These are phyloP conservation scores for Rhamnella rubrinervis DNA, from an alignment of 331 rosid genomes.

Conservation along the genomic window DNA sequence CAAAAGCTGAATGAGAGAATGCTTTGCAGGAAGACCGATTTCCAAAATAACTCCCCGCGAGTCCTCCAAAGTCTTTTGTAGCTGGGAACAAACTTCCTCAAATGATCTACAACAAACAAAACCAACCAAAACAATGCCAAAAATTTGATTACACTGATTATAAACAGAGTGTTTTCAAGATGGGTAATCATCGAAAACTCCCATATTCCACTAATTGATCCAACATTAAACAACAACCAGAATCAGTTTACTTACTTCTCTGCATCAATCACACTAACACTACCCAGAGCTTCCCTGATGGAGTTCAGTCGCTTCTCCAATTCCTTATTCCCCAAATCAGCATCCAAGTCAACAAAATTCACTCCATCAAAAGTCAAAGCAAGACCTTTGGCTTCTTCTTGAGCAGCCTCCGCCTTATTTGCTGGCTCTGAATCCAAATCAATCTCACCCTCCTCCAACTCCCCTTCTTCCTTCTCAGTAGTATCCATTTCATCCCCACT, in stretches of 20 bases:
- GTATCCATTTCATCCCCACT: slow-evolving; percentile 38
- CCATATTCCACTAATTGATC: slow-evolving; percentile 2
- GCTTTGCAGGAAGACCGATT: slow-evolving; percentile 40
- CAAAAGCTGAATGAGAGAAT: slow-evolving; percentile 42
- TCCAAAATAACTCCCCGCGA: slow-evolving; percentile 43
- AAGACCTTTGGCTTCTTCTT: slow-evolving; percentile 2
- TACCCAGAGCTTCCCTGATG: slow-evolving; percentile 46
- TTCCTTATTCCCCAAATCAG: slow-evolving; percentile 26
- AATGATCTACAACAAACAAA: slow-evolving; percentile 64
- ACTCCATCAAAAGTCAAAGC: slow-evolving; percentile 12
- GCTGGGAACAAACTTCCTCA: slow-evolving; percentile 52
- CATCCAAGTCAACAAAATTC: slow-evolving; percentile 22
- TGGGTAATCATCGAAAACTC: not conserved
- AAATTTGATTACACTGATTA: not conserved
- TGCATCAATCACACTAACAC: slow-evolving; percentile 50
- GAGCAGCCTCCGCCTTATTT: not conserved
- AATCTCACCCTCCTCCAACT: slow-evolving; percentile 99
- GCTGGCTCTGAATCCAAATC: slow-evolving; percentile 63
- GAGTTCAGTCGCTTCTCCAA: slow-evolving; percentile 29
- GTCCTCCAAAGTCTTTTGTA: slow-evolving; percentile 43
- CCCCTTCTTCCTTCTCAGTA: slow-evolving; percentile 83
- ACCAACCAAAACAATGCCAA: slow-evolving; percentile 16
- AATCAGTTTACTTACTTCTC: slow-evolving; percentile 65
- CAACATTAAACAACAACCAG: slow-evolving; percentile 18
- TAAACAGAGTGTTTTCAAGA: not conserved